phyloP scores from a whole-genome alignment of 202 grass and related monocot genomes.

The Alloteropsis angusta region DNA sequence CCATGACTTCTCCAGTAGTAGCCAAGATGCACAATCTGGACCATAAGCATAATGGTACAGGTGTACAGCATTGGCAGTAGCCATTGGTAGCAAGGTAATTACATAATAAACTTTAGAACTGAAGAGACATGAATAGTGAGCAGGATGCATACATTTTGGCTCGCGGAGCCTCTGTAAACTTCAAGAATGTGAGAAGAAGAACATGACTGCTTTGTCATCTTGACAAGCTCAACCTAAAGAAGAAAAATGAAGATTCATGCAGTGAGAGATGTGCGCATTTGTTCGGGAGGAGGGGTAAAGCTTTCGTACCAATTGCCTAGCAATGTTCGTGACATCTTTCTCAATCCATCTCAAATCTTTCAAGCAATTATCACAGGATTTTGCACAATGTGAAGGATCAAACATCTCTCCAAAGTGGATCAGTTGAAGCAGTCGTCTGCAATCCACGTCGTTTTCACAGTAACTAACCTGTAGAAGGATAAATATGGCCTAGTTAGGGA shows the following conservation, averaged over 20 bases:
- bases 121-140: not conserved
- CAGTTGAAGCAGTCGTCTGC: conserved; percentile 80
- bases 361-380: conserved; percentile 88
- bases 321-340: conserved; percentile 71
- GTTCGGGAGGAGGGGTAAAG: not conserved
- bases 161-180: conserved; percentile 79
- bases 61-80: not conserved
- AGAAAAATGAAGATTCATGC: conserved; percentile 9
- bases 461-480: conserved; percentile 60
- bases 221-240: conserved; percentile 70
- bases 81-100: not conserved
- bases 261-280: not conserved
- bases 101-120: conserved; percentile 1
- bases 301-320: conserved; percentile 61
- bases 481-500: not conserved
- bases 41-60: not conserved
- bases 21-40: not conserved
- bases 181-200: conserved; percentile 83
- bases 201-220: conserved; percentile 16
- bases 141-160: conserved; percentile 61
- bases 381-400: conserved; percentile 48
- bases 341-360: conserved; percentile 61
- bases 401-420: conserved; percentile 92
- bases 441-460: conserved; percentile 88
- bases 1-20: too few species aligned